Evolutionary conservation across 2,329 filamentous ascomycete genomes (phyloP).

Genomic region (Venturia oleaginea): DNA sequence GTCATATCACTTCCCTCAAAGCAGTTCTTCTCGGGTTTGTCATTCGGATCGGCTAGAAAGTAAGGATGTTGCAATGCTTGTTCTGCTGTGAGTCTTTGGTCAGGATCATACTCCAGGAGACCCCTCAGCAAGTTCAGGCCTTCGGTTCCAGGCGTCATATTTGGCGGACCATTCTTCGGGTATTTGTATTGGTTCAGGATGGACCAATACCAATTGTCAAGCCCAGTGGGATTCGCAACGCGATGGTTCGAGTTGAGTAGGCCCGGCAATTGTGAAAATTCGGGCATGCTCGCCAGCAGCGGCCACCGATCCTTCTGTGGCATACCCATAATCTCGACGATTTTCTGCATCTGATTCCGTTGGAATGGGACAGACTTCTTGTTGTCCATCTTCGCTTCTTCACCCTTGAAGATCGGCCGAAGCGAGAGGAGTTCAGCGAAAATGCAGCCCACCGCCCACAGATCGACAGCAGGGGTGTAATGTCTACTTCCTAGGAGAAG

Average conservation of each 20-base stretch:
- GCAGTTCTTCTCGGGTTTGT: constrained; percentile 68
- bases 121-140: constrained; percentile 75
- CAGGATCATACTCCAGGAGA: constrained; percentile 86
- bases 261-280: constrained; percentile 62
- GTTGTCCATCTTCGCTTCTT: constrained; percentile 97
- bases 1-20: constrained; percentile 84
- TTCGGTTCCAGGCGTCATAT: constrained; percentile 42
- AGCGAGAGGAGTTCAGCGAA: constrained; percentile 89
- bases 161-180: constrained; percentile 25
- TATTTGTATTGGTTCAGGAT: constrained; percentile 41
- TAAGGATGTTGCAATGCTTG: constrained; percentile 86
- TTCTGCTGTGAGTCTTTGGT: constrained; percentile 76
- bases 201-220: constrained; percentile 59
- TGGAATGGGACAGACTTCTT: constrained; percentile 98
- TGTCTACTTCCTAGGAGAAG: constrained; percentile 86
- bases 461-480: constrained; percentile 92
- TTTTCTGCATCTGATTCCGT: constrained; percentile 97
- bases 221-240: constrained; percentile 43
- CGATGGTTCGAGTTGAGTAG: constrained; percentile 38
- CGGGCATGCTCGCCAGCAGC: constrained; percentile 73
- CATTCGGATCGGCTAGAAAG: constrained; percentile 51
- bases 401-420: constrained; percentile 93
- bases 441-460: constrained; percentile 97
- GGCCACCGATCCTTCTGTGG: constrained; percentile 88
- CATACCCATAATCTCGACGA: constrained; percentile 89